Conservation (phyloP, 768 basidiomycete species). For the Pulveroboletus frians region DNA sequence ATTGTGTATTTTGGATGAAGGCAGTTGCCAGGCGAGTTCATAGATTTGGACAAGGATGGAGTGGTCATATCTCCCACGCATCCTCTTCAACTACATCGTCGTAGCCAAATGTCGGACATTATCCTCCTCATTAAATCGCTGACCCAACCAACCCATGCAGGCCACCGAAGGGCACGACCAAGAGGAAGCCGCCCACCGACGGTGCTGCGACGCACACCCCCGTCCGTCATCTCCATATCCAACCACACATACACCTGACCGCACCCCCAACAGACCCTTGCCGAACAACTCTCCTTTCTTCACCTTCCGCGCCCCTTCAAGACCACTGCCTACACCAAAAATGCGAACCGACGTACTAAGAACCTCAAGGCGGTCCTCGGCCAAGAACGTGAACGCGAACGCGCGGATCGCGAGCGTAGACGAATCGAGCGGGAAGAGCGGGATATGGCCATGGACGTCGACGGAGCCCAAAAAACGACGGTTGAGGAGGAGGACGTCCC, state of each 20-base stretch:
- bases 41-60: no score
- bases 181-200: constrained; percentile 9
- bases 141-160: constrained; percentile 1
- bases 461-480: constrained; percentile 28
- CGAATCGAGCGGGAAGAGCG: constrained; percentile 46
- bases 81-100: no score
- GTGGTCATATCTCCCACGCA: no score
- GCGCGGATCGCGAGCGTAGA: constrained; percentile 57
- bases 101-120: neutral
- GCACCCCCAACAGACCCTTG: constrained; percentile 48
- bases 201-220: constrained; percentile 15
- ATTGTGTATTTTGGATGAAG: no score
- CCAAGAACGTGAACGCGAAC: constrained; percentile 75
- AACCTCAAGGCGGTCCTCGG: constrained; percentile 74
- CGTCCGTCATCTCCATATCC: constrained; percentile 6
- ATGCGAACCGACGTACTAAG: constrained; percentile 67
- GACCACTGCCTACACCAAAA: constrained; percentile 64
- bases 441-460: constrained; percentile 47
- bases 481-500: constrained; percentile 56
- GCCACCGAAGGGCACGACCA: constrained; percentile 29
- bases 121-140: neutral
- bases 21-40: no score
- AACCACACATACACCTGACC: neutral
- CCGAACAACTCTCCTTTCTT: constrained; percentile 70
- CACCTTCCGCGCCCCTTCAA: constrained; percentile 74